phyloP scores from a whole-genome alignment of 192 early-diverging fungal genomes.

The Coemansia sp. region DNA sequence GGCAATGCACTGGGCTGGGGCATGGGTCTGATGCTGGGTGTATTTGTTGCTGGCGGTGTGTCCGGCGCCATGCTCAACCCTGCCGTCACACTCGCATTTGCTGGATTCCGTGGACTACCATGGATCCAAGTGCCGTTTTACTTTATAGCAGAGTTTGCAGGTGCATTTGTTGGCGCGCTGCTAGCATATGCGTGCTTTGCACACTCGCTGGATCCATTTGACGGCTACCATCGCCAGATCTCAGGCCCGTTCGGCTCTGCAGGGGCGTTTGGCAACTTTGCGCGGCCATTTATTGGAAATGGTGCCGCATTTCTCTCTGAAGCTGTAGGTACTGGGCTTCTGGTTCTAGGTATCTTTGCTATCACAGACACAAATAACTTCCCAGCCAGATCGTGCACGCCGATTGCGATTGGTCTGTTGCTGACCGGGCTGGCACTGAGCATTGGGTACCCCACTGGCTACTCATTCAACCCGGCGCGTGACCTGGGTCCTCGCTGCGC shows the following conservation, averaged over 20 bases:
- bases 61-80: slow-evolving; percentile 55
- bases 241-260: slow-evolving; percentile 38
- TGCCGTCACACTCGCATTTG: slow-evolving; percentile 52
- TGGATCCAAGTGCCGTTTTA: slow-evolving; percentile 56
- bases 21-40: slow-evolving; percentile 46
- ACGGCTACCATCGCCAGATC: slow-evolving; percentile 47
- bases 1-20: slow-evolving; percentile 54
- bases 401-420: slow-evolving; percentile 59
- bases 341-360: slow-evolving; percentile 60
- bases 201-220: slow-evolving; percentile 48
- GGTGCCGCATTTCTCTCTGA: slow-evolving; percentile 53
- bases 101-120: slow-evolving; percentile 50
- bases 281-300: slow-evolving; percentile 54
- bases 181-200: slow-evolving; percentile 51
- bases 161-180: slow-evolving; percentile 54
- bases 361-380: slow-evolving; percentile 58
- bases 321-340: slow-evolving; percentile 61
- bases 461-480: slow-evolving; percentile 71
- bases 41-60: slow-evolving; percentile 47
- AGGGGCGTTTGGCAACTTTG: slow-evolving; percentile 52
- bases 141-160: slow-evolving; percentile 51
- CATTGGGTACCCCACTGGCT: slow-evolving; percentile 61
- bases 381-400: slow-evolving; percentile 49
- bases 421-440: slow-evolving; percentile 57
- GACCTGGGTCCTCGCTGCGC: slow-evolving; percentile 75